phyloP scores from a whole-genome alignment of 306 rosid genomes.

The Carpinus fangiana region DNA sequence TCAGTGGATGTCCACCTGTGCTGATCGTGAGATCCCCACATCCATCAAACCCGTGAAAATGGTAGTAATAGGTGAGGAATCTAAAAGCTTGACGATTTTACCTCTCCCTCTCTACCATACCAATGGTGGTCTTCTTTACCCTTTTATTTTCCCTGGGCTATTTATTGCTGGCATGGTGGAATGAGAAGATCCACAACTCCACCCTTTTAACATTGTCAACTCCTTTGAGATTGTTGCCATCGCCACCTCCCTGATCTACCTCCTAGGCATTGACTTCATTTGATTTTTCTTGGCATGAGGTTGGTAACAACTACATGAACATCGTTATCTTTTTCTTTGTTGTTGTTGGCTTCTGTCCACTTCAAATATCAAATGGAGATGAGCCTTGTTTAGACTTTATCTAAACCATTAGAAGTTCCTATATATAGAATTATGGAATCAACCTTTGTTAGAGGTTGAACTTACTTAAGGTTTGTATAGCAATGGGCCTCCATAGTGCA shows the following conservation, averaged over 20 bases:
- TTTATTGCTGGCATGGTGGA: background rate
- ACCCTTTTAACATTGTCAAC: background rate
- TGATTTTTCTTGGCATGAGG: background rate
- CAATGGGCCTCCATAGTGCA: background rate
- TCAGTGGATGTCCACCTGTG: too few relatives aligned
- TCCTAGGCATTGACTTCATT: background rate
- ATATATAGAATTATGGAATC: background rate
- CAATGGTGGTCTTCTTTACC: background rate
- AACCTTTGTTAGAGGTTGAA: background rate
- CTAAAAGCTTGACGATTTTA: background rate
- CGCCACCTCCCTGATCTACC: background rate
- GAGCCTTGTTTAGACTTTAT: background rate
- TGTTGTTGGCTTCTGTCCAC: background rate
- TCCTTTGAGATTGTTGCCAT: background rate
- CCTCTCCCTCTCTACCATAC: background rate
- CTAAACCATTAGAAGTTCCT: background rate
- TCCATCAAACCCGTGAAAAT: background rate
- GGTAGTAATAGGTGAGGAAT: background rate
- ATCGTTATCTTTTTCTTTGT: background rate
- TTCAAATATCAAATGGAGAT: slow-evolving; percentile 4
- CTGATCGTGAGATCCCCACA: background rate
- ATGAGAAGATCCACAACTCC: background rate
- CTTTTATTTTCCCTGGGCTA: background rate
- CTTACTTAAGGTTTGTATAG: background rate
- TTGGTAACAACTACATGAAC: background rate